A percentile compares a stretch with the other conserved stretches of the same genome.
Conservation (phyloP, 495 filamentous ascomycete genomes). For the Aspergillus steynii region DNA sequence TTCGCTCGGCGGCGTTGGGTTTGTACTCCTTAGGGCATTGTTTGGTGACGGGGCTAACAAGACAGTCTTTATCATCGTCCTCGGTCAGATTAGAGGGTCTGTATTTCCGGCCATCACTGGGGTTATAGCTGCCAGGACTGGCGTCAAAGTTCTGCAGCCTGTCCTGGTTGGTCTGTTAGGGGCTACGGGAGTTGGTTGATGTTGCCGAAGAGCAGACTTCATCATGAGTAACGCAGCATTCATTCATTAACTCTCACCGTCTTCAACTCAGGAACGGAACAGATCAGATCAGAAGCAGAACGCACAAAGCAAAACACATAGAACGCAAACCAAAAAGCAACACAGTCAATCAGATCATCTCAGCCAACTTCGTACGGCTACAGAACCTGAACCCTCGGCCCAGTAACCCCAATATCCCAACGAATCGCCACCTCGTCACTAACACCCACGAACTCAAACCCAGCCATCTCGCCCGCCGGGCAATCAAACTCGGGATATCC, state of each 20-base stretch:
- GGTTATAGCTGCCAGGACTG: conserved; percentile 24
- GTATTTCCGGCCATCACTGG: conserved; percentile 33
- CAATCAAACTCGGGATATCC: conserved; percentile 15
- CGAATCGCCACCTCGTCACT: conserved; percentile 15
- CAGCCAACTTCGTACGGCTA: not conserved
- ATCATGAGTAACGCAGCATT: conserved; percentile 3
- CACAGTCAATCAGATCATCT: too few relatives aligned
- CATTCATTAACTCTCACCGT: not conserved
- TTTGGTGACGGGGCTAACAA: not conserved
- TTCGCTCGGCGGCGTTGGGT: conserved; percentile 31
- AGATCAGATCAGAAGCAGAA: too few relatives aligned
- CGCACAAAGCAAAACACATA: not conserved
- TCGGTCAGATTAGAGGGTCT: conserved; percentile 30
- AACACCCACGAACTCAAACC: conserved; percentile 20
- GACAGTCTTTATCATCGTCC: conserved; percentile 30
- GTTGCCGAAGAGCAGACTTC: conserved; percentile 32
- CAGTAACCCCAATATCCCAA: conserved; percentile 21
- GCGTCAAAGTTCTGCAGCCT: conserved; percentile 33
- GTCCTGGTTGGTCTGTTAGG: conserved; percentile 32
- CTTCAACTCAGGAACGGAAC: not conserved
- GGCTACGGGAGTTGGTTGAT: conserved; percentile 33
- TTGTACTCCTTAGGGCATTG: not conserved
- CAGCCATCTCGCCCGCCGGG: conserved; percentile 13
- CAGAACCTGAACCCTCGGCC: conserved; percentile 12
- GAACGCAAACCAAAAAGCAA: not conserved